Evolutionary conservation across 2,329 filamentous ascomycete genomes (phyloP), one percentile per base, ranked within the genome.

Genomic region (Blastomyces percursus): DNA sequence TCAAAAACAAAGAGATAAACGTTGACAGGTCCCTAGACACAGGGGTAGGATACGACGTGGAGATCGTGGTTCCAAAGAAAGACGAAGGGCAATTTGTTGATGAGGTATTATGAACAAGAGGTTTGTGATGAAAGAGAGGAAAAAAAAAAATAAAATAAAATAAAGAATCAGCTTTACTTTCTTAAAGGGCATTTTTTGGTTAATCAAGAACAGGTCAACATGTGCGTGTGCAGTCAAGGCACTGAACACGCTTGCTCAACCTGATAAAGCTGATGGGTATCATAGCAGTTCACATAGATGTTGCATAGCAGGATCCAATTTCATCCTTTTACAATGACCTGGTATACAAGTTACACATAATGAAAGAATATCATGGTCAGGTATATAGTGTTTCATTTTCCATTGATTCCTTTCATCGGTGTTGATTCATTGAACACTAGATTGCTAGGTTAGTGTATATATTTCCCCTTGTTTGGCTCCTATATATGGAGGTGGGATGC

Each of bases 281-380:
- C 42, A 48, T 16, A 35, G 21, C 2, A 50, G 11, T 48, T 32
- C 40, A 59, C 57, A 59, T 14, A 59, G 24, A 21, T 59, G 42
- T 59, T 59, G 57, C 27, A 59, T 32, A 35, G 42, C 8, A 59
- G 42, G 27, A 48, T 48, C 8, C 16, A 59, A 58, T 42, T 42
- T 42, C 35, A 12, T 11, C 11, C 19, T 44, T 44, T 42, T 24
- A 12, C 42, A 48, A 35, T 59, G 57, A 30, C 42, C 57, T 59
- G 57, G 14, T 48, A 48, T 59, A 46, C 57, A 48, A 59, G 42
- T 59, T 59, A 59, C 57, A 59, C 24, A 40, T 27, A 27, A 57
- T 14, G 21, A 40, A 57, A 21, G 21, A 58, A 42, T 38, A 58
- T 30, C 40, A 27, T 51, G 48, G 16, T 27, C 48, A 16, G 48